phyloP scores from a whole-genome alignment of 805 yeast genomes.

The Kodamaea nitidulidarum region DNA sequence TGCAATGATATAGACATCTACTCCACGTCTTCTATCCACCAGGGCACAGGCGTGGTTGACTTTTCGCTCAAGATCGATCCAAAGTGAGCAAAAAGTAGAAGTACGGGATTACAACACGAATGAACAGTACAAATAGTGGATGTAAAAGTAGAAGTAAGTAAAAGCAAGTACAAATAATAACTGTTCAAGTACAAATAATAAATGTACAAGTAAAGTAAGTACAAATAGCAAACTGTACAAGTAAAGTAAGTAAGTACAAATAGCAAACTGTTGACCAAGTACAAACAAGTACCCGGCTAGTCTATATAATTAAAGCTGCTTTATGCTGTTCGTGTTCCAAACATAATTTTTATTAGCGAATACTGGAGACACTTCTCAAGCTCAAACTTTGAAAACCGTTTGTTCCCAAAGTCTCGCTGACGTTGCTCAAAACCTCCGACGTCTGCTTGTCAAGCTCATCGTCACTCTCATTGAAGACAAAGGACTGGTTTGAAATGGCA shows the following conservation, averaged over 20 bases:
- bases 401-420: conserved; percentile 37
- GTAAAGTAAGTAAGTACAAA: no score
- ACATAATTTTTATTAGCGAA: conserved; percentile 19
- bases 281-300: no score
- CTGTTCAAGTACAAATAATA: no score
- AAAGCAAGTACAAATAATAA: no score
- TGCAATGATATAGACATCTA: conserved; percentile 83
- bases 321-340: no score
- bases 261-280: no score
- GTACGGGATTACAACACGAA: no score
- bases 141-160: no score
- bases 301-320: no score
- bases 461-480: conserved; percentile 9
- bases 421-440: conserved; percentile 28
- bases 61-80: conserved; percentile 67
- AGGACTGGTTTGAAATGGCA: conserved; percentile 5
- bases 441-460: conserved; percentile 20
- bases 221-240: no score
- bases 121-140: no score
- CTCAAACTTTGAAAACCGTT: conserved; percentile 41
- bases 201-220: no score
- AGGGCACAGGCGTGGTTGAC: conserved; percentile 81
- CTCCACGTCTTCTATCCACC: conserved; percentile 88
- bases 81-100: neutral
- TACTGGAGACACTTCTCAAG: conserved; percentile 35